phyloP scores from a whole-genome alignment of 805 yeast species.

The Lipomyces yamanashiensis region DNA sequence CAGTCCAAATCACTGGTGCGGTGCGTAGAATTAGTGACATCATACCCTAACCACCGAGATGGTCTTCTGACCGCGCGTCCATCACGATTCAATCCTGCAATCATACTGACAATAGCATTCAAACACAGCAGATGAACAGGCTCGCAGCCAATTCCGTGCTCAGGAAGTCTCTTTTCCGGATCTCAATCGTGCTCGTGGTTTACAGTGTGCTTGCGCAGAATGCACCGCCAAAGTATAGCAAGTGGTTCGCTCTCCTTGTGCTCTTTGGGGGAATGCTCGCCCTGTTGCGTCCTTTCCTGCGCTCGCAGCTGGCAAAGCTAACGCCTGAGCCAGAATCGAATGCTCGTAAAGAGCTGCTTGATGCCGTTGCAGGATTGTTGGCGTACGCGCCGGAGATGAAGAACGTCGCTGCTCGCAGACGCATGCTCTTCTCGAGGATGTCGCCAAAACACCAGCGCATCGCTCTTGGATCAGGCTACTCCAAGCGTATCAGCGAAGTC shows the following conservation, averaged over 20 bases:
- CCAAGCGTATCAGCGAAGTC: constrained; percentile 55
- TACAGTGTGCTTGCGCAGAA: constrained; percentile 16
- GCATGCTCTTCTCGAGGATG: constrained; percentile 46
- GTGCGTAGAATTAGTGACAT: neutral
- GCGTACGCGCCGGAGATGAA: constrained; percentile 30
- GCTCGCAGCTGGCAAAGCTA: constrained; percentile 13
- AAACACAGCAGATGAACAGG: neutral
- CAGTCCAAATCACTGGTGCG: too few relatives aligned
- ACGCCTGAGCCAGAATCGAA: constrained; percentile 18
- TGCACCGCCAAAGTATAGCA: constrained; percentile 19
- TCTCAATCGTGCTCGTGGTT: constrained; percentile 17
- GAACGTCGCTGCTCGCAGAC: constrained; percentile 34
- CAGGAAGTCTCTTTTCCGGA: constrained; percentile 5
- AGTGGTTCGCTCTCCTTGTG: constrained; percentile 25
- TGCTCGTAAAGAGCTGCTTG: constrained; percentile 31
- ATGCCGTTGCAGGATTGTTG: constrained; percentile 39
- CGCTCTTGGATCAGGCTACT: constrained; percentile 59
- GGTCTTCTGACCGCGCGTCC: neutral
- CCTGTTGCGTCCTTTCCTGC: constrained; percentile 10
- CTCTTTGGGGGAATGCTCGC: constrained; percentile 19
- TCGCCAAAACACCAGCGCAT: constrained; percentile 61
- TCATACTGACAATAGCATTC: neutral
- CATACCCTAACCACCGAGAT: neutral
- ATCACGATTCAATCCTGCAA: too few relatives aligned
- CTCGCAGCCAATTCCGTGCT: constrained; percentile 5